These are phyloP conservation scores for Eutypella sp. DNA, from an alignment of 2,329 filamentous ascomycete genomes.

Conservation along the genomic window DNA sequence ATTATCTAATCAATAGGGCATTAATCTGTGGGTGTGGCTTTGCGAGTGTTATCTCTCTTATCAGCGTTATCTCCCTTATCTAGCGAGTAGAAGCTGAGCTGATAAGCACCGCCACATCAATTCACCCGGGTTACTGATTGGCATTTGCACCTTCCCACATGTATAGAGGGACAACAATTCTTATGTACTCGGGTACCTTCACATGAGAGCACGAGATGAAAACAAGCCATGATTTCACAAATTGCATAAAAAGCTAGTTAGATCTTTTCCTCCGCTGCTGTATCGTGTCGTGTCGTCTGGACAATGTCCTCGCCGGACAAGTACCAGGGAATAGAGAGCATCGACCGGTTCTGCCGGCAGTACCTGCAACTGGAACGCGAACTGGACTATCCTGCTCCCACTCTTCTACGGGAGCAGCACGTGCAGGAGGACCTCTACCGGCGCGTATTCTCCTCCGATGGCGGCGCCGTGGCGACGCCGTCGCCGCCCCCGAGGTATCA, in stretches of 20 bases:
- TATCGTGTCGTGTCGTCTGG: background rate
- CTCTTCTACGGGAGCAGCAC: constrained; percentile 51
- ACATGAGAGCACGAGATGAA: background rate
- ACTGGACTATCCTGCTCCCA: constrained; percentile 58
- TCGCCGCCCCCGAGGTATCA: constrained; percentile 66
- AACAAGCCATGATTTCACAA: background rate
- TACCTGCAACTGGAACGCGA: constrained; percentile 70
- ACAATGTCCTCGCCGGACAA: background rate
- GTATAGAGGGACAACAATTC: too few species aligned
- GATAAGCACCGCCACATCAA: background rate
- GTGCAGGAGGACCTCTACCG: constrained; percentile 64
- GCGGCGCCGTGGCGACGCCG: too few species aligned
- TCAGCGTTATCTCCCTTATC: too few species aligned
- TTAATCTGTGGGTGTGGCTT: constrained; percentile 1
- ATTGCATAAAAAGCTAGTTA: too few species aligned
- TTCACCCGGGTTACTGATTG: background rate
- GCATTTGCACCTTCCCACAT: too few species aligned
- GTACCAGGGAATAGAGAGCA: background rate
- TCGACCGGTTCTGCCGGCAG: constrained; percentile 61
- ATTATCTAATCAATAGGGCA: constrained; percentile 1
- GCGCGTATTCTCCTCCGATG: constrained; percentile 58
- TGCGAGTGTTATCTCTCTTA: background rate
- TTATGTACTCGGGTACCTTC: too few species aligned
- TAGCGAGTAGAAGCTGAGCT: background rate
- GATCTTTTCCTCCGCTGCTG: too few species aligned